phyloP scores from a whole-genome alignment of 2,329 filamentous ascomycete species.

The Fusarium sp. region DNA sequence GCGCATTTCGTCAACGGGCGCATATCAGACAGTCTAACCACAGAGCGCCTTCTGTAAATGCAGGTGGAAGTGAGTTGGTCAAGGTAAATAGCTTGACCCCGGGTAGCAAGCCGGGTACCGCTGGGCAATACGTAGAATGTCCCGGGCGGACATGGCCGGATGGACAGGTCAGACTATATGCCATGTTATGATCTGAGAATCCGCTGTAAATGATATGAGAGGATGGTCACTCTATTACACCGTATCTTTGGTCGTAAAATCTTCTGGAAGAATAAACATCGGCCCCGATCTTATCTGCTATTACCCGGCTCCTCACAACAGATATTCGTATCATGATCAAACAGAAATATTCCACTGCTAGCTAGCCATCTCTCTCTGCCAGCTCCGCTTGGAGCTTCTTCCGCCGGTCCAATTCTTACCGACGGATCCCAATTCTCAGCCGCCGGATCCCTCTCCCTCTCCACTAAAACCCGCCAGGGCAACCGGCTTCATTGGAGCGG shows the following conservation, averaged over 20 bases:
- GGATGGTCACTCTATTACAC: not conserved
- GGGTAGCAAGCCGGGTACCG: slow-evolving; percentile 9
- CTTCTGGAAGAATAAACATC: not conserved
- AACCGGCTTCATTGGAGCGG: slow-evolving; percentile 29
- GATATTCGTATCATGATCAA: not conserved
- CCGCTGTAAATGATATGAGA: not conserved
- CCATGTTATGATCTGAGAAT: not conserved
- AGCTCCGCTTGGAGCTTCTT: slow-evolving; percentile 16
- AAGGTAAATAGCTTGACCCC: slow-evolving; percentile 4
- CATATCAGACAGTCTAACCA: not conserved
- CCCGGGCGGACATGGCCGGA: not conserved
- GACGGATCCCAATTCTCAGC: slow-evolving; percentile 27
- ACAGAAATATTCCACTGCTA: not conserved
- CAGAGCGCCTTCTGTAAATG: not conserved
- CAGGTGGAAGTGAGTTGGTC: slow-evolving; percentile 10
- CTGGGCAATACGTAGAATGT: not conserved
- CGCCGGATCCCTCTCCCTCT: slow-evolving; percentile 30
- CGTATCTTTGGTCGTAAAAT: not conserved
- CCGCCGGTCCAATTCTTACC: slow-evolving; percentile 31
- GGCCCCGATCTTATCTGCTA: not conserved
- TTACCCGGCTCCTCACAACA: not conserved
- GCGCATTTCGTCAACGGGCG: not conserved
- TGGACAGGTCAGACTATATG: not conserved
- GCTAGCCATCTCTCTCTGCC: slow-evolving; percentile 1
- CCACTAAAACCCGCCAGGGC: slow-evolving; percentile 3